phyloP scores from a whole-genome alignment of 768 basidiomycete species.

The Tylopilus sp. region DNA sequence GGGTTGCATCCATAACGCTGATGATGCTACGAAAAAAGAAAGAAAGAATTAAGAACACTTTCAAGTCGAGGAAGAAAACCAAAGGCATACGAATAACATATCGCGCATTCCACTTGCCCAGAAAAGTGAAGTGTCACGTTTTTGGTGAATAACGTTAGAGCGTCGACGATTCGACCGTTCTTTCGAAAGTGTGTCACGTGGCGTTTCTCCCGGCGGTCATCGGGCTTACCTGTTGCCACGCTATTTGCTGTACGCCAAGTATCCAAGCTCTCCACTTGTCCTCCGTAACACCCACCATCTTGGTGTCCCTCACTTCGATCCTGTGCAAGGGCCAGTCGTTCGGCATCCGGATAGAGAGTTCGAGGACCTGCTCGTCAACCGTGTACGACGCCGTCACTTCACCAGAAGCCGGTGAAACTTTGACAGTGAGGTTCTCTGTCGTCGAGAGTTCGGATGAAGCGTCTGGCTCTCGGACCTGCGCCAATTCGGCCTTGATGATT shows the following conservation, averaged over 20 bases:
- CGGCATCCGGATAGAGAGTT: conserved; percentile 84
- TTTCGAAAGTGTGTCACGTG: conserved; percentile 27
- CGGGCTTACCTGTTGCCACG: conserved; percentile 74
- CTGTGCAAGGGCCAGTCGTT: conserved; percentile 85
- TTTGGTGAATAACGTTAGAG: conserved; percentile 85
- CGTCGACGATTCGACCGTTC: conserved; percentile 91
- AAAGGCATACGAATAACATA: conserved; percentile 82
- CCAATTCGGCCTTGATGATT: conserved; percentile 81
- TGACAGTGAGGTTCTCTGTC: conserved; percentile 79
- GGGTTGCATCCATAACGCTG: conserved; percentile 79
- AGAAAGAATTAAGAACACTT: background rate
- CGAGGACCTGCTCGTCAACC: conserved; percentile 92
- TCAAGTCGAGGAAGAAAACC: background rate
- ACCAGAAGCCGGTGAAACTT: conserved; percentile 65
- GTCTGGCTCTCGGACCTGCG: conserved; percentile 58
- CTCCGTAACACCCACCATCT: conserved; percentile 84
- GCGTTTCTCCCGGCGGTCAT: background rate
- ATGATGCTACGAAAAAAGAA: conserved; percentile 61
- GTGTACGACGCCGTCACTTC: conserved; percentile 84
- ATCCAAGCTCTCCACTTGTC: conserved; percentile 93
- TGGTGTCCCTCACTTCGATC: conserved; percentile 84
- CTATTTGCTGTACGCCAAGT: conserved; percentile 84
- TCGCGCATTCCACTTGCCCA: conserved; percentile 93
- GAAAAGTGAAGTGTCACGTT: conserved; percentile 93
- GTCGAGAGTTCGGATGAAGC: conserved; percentile 47